Evolutionary conservation across 1,284 basidiomycete genomes (phyloP).

Genomic region (Cutaneotrichosporon spelunceum): DNA sequence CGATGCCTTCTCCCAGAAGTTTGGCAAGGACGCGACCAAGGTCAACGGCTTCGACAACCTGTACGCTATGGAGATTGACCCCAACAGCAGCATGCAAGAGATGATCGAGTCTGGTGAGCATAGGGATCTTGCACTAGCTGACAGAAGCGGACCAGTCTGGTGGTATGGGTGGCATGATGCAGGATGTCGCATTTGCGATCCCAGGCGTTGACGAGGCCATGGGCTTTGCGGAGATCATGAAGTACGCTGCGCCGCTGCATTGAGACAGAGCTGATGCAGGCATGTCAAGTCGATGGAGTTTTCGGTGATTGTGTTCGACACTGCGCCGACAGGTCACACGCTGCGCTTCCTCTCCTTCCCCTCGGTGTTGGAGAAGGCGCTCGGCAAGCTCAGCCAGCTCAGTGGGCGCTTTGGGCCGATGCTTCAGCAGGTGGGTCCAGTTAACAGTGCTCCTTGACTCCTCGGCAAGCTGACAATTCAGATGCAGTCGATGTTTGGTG

Average conservation of each 20-base stretch:
- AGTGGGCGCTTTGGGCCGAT: conserved; percentile 94
- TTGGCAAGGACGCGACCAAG: conserved; percentile 98
- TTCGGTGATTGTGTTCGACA: conserved; percentile 98
- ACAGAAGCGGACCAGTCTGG: conserved; percentile 70
- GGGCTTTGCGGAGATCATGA: conserved; percentile 99
- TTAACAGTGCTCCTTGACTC: neutral
- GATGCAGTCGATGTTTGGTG: conserved; percentile 93
- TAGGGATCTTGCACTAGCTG: too few relatives aligned
- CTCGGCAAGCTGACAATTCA: conserved; percentile 41
- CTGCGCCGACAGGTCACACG: conserved; percentile 96
- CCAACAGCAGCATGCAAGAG: conserved; percentile 92
- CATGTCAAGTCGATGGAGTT: conserved; percentile 99
- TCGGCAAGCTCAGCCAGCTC: conserved; percentile 88
- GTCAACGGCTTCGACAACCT: conserved; percentile 98
- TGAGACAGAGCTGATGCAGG: conserved; percentile 43
- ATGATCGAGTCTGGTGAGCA: conserved; percentile 93
- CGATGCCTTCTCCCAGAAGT: conserved; percentile 98
- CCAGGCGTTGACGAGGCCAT: conserved; percentile 99
- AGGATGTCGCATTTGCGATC: conserved; percentile 97
- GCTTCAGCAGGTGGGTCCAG: conserved; percentile 71
- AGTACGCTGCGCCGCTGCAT: conserved; percentile 43
- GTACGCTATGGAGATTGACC: conserved; percentile 99
- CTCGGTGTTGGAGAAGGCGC: conserved; percentile 91
- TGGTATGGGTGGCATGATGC: conserved; percentile 99
- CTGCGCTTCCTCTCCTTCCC: conserved; percentile 98